Evolutionary conservation across 1,284 basidiomycete genomes (phyloP).

Genomic region (Rhodotorula glutinis): DNA sequence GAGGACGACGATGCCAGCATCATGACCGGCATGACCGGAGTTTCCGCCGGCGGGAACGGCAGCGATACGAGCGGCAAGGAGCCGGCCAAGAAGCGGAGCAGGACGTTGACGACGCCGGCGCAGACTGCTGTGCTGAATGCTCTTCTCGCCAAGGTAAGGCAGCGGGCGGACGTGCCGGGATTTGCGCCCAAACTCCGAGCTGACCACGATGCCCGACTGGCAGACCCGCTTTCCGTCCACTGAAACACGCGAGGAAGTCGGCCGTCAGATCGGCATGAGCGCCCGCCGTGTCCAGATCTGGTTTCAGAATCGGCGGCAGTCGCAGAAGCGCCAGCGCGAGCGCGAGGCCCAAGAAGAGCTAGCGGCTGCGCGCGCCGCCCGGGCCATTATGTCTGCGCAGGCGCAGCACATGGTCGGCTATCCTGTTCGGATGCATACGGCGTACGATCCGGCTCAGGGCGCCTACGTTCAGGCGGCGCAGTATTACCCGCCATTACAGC

Average conservation of each 20-base stretch:
- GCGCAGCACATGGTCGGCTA: conserved; percentile 16
- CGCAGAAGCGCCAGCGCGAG: conserved; percentile 38
- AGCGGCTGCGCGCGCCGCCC: not conserved
- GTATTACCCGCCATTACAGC: not conserved
- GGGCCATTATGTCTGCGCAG: conserved; percentile 6
- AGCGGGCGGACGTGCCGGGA: no score
- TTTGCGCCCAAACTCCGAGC: no score
- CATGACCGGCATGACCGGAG: conserved; percentile 10
- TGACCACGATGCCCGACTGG: not conserved
- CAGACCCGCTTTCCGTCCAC: conserved; percentile 82
- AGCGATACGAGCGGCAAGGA: conserved; percentile 12
- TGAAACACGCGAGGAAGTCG: conserved; percentile 75
- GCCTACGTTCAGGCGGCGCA: not conserved
- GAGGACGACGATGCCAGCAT: conserved; percentile 23
- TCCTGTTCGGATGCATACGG: not conserved
- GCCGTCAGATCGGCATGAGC: conserved; percentile 72
- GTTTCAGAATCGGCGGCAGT: conserved; percentile 43
- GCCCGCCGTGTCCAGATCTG: conserved; percentile 77
- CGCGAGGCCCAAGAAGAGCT: conserved; percentile 30
- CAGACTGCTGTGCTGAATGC: conserved; percentile 75
- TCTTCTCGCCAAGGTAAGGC: conserved; percentile 74
- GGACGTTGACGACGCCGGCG: conserved; percentile 75
- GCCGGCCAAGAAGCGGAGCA: conserved; percentile 54
- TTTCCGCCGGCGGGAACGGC: conserved; percentile 1
- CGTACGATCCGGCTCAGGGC: conserved; percentile 19